phyloP scores from a whole-genome alignment of 768 basidiomycete genomes.

The Boletus sp. region DNA sequence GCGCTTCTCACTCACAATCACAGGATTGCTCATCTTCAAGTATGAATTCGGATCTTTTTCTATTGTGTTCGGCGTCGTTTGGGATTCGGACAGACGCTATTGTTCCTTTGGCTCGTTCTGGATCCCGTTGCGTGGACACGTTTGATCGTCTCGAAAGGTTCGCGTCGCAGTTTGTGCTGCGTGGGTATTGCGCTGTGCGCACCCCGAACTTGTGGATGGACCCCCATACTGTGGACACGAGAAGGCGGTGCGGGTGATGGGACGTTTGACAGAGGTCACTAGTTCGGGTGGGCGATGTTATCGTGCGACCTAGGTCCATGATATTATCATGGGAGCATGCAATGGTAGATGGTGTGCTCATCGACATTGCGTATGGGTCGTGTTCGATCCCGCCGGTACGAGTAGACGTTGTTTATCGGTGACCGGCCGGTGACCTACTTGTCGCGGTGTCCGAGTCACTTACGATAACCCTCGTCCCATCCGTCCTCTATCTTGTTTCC shows the following conservation, averaged over 20 bases:
- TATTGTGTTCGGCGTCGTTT: background rate
- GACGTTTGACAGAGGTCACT: background rate
- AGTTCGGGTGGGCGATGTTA: background rate
- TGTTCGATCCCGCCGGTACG: background rate
- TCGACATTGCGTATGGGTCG: background rate
- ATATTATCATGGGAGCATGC: background rate
- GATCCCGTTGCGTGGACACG: background rate
- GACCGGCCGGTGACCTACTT: no score
- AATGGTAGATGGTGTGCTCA: background rate
- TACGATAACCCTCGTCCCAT: background rate
- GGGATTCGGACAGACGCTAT: background rate
- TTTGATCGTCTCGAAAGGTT: conserved; percentile 1
- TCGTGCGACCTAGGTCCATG: background rate
- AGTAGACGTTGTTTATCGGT: no score
- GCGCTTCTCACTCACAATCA: background rate
- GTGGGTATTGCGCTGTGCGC: background rate
- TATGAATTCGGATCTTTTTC: background rate
- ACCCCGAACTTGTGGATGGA: background rate
- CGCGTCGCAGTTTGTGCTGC: background rate
- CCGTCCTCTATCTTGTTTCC: background rate
- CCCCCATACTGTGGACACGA: background rate
- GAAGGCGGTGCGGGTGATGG: background rate
- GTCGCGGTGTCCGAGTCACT: no score
- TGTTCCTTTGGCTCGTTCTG: background rate
- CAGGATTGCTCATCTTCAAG: conserved; percentile 10